These are phyloP conservation scores for Gossypium gossypioides DNA, from an alignment of 441 rosid genomes.

Conservation along the genomic window DNA sequence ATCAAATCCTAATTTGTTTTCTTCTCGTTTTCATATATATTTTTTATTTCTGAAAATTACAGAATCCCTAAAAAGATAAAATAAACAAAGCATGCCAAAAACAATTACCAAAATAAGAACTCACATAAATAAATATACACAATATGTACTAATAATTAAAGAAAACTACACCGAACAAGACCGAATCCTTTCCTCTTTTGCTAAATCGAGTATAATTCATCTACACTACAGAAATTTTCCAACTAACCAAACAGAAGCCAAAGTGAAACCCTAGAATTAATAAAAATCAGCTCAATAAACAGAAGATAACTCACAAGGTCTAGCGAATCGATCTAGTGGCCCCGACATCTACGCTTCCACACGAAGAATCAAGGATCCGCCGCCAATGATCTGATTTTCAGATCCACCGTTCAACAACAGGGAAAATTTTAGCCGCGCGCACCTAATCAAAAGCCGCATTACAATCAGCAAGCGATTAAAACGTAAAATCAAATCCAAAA, in stretches of 20 bases:
- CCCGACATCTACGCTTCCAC: slow-evolving; percentile 45
- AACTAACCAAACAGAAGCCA: background rate
- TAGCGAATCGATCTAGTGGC: slow-evolving; percentile 74
- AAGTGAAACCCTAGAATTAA: slow-evolving; percentile 19
- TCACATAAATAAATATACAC: background rate
- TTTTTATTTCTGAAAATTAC: background rate
- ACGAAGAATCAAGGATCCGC: slow-evolving; percentile 8
- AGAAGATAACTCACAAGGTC: slow-evolving; percentile 51
- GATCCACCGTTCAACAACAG: background rate
- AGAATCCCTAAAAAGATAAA: background rate
- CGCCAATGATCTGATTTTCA: background rate
- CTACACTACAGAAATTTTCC: background rate
- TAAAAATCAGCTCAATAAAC: slow-evolving; percentile 1
- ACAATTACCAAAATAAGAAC: background rate
- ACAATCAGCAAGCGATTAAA: background rate
- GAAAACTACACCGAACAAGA: background rate
- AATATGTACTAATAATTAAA: background rate
- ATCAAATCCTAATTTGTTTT: background rate
- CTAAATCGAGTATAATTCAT: background rate
- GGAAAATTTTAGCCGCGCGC: slow-evolving; percentile 4
- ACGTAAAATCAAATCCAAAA: background rate
- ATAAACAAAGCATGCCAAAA: background rate
- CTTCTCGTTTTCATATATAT: background rate
- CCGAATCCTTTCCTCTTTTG: background rate
- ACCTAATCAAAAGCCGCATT: background rate